Evolutionary conservation across 192 early-diverging fungal species (phyloP).

Genomic region (Mortierella antarctica): DNA sequence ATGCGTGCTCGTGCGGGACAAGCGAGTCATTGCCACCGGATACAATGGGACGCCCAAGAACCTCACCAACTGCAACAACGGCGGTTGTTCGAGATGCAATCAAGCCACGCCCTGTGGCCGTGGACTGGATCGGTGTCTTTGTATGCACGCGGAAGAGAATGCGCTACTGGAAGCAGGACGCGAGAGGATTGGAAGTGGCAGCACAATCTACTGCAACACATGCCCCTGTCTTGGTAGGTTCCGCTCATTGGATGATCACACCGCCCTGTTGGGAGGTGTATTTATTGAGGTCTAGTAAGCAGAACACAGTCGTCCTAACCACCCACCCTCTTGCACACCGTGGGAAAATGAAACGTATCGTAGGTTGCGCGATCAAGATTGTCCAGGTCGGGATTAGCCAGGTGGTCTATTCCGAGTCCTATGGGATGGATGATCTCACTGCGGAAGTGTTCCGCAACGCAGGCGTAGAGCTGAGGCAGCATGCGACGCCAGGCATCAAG

Average conservation of each 20-base stretch:
- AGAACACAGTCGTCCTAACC: too few relatives aligned
- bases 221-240: conserved; percentile 76
- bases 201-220: conserved; percentile 96
- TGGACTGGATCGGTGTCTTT: conserved; percentile 88
- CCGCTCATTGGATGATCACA: background rate
- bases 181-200: conserved; percentile 80
- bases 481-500: conserved; percentile 67
- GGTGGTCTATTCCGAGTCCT: conserved; percentile 93
- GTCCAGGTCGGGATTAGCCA: conserved; percentile 92
- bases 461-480: conserved; percentile 80
- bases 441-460: conserved; percentile 86
- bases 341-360: conserved; percentile 31
- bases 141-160: conserved; percentile 99
- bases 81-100: conserved; percentile 96
- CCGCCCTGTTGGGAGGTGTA: background rate
- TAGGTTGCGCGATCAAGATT: conserved; percentile 96
- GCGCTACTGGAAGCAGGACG: conserved; percentile 96
- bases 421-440: conserved; percentile 95
- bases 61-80: conserved; percentile 92
- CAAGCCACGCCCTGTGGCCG: conserved; percentile 81
- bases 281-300: too few relatives aligned
- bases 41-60: conserved; percentile 98
- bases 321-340: too few relatives aligned
- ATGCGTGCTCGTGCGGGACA: conserved; percentile 90
- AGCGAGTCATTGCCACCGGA: conserved; percentile 94